These are phyloP conservation scores for Fusarium sp. DNA, from an alignment of 2,329 filamentous ascomycete species.

Conservation along the genomic window DNA sequence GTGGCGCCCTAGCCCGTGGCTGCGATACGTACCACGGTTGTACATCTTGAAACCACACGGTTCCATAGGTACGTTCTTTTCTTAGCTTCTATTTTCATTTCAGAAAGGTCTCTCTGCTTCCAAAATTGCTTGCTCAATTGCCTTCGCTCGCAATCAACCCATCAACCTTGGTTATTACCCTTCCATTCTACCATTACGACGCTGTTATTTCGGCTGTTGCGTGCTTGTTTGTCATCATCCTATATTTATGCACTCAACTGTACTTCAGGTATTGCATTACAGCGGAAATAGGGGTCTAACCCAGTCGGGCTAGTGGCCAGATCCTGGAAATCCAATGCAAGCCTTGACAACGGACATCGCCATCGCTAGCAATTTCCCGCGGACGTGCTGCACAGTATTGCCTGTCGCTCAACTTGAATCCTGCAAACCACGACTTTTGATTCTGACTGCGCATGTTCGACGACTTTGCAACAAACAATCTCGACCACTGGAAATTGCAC, in stretches of 20 bases:
- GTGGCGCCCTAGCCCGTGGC: slow-evolving; percentile 44
- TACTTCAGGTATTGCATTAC: slow-evolving; percentile 47
- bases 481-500: slow-evolving; percentile 14
- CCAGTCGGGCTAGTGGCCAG: slow-evolving; percentile 40
- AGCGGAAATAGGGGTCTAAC: slow-evolving; percentile 40
- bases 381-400: slow-evolving; percentile 46
- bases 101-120: slow-evolving; percentile 6
- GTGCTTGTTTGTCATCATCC: slow-evolving; percentile 31
- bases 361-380: slow-evolving; percentile 56
- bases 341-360: slow-evolving; percentile 47
- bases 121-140: slow-evolving; percentile 3
- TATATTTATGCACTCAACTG: slow-evolving; percentile 23
- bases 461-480: slow-evolving; percentile 22
- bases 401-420: slow-evolving; percentile 40
- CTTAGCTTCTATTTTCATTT: slow-evolving; percentile 4
- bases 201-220: slow-evolving; percentile 21
- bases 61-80: slow-evolving; percentile 29
- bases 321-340: slow-evolving; percentile 39
- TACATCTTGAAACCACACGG: slow-evolving; percentile 26
- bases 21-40: slow-evolving; percentile 42
- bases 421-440: slow-evolving; percentile 38
- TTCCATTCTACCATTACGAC: slow-evolving; percentile 2
- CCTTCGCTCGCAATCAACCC: not conserved
- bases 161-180: not conserved
- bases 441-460: slow-evolving; percentile 21